Conservation (phyloP, 2,329 filamentous ascomycete genomes). For the Torrubiella hemipterigena region DNA sequence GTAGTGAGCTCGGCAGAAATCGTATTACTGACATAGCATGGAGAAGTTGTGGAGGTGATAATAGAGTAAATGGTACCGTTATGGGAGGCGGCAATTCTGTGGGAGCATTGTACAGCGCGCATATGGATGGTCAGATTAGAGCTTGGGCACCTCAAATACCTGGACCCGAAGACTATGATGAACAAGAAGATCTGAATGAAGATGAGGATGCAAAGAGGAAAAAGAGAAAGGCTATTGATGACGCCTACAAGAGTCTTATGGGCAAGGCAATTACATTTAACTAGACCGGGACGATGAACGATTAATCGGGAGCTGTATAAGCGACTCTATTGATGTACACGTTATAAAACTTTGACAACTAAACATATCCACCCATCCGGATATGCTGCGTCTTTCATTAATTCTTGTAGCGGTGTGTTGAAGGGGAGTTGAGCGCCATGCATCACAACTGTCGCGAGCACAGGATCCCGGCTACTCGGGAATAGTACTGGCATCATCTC, state of each 20-base stretch:
- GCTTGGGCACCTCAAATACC: conserved; percentile 57
- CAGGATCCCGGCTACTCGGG: conserved; percentile 70
- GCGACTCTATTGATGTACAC: conserved; percentile 6
- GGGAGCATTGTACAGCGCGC: conserved; percentile 62
- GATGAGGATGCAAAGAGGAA: conserved; percentile 36
- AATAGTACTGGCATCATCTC: conserved; percentile 69
- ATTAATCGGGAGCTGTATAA: not conserved
- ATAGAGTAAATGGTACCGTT: conserved; percentile 44
- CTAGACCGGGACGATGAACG: conserved; percentile 12
- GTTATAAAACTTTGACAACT: conserved; percentile 58
- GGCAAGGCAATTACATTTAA: conserved; percentile 58
- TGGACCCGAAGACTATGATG: conserved; percentile 36
- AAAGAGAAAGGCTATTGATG: conserved; percentile 69
- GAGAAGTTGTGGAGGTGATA: conserved; percentile 50
- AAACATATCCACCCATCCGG: conserved; percentile 87
- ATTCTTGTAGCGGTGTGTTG: conserved; percentile 64
- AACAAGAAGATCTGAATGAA: conserved; percentile 27
- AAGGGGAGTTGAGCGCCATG: conserved; percentile 82
- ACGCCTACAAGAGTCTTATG: conserved; percentile 69
- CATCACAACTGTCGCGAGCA: conserved; percentile 72
- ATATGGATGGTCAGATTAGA: conserved; percentile 73
- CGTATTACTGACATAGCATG: conserved; percentile 67
- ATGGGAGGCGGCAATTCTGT: conserved; percentile 41
- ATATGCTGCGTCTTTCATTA: conserved; percentile 75
- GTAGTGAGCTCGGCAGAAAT: conserved; percentile 47